Evolutionary conservation across 2,329 filamentous ascomycete genomes (phyloP), one percentile per base, ranked within the genome.

Genomic region (Colletotrichum tabaci): DNA sequence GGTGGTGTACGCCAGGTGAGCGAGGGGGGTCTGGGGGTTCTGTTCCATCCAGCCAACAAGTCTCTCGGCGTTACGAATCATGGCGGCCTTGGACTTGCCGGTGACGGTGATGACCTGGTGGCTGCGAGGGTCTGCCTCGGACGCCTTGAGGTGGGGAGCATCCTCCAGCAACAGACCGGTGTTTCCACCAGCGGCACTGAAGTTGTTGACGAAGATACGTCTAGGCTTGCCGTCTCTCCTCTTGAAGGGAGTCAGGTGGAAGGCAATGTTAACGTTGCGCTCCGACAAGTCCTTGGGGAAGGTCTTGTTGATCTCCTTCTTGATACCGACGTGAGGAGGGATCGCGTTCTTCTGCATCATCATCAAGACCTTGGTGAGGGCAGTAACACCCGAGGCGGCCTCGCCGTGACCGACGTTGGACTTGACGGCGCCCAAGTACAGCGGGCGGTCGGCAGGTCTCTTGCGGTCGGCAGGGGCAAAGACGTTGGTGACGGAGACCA

Each of bases 171-270:
- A 79, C 30, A 93, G 79, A 18, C 90, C 89, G 1, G 91, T 93
- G 80, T 94, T 94, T 44, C 92, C 92, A 74, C 92, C 92, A 64
- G 92, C 90, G 8, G 92, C 92, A 73, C 88, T 89, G 77, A 93
- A 93, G 81, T 92, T 93, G 82, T 94, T 94, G 73, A 92, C 79
- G 70, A 89, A 88, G 10, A 87, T 81, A 6, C 83, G 80, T 38
- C 86, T 82, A 2, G 84, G 84, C 76, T 84, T 84, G 23, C 83
- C 84, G 58, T 88, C 82, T 40, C 80, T 82, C 61, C 89, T 84
- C 71, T 76, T 76, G 80, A 89, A 88, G 0, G 85, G 84, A 0
- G 86, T 87, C 61, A 84, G 77, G 74, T 89, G 82, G 72, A 87
- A 84, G 2, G 89, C 86, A 74, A 92, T 91, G 74, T 87, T 85